Conservation (phyloP, 2,329 filamentous ascomycete species). For the Colletotrichum spaethianum region DNA sequence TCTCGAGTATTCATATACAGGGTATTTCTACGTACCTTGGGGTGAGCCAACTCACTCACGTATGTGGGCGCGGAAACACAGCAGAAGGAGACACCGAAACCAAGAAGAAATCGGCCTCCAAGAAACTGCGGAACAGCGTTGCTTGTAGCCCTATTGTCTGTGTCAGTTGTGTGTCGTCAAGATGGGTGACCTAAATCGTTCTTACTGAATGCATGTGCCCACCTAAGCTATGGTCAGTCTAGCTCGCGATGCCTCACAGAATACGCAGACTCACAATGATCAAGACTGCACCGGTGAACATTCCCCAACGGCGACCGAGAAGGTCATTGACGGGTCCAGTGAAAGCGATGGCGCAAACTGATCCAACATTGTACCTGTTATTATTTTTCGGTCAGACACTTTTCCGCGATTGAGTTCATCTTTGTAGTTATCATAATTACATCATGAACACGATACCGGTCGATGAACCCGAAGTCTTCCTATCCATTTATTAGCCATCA, state of each 20-base stretch:
- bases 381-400: neutral
- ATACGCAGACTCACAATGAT: constrained; percentile 54
- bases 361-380: constrained; percentile 58
- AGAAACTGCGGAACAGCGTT: constrained; percentile 61
- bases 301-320: constrained; percentile 58
- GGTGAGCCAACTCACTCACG: constrained; percentile 69
- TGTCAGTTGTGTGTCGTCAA: neutral
- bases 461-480: constrained; percentile 40
- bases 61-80: constrained; percentile 64
- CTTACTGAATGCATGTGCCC: constrained; percentile 20
- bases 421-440: constrained; percentile 5
- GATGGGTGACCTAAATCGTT: fast-evolving
- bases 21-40: constrained; percentile 46
- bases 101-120: constrained; percentile 65
- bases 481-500: neutral
- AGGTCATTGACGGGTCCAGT: constrained; percentile 55
- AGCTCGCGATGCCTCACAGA: neutral
- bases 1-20: fast-evolving
- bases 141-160: constrained; percentile 53
- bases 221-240: neutral
- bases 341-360: constrained; percentile 52
- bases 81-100: constrained; percentile 66
- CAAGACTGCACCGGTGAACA: constrained; percentile 55
- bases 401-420: neutral
- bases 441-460: constrained; percentile 57